A percentile compares a stretch with the other conserved stretches of the same genome.
These are phyloP conservation scores for Starmerella sirachaensis DNA, from an alignment of 805 yeast genomes.

Conservation along the genomic window DNA sequence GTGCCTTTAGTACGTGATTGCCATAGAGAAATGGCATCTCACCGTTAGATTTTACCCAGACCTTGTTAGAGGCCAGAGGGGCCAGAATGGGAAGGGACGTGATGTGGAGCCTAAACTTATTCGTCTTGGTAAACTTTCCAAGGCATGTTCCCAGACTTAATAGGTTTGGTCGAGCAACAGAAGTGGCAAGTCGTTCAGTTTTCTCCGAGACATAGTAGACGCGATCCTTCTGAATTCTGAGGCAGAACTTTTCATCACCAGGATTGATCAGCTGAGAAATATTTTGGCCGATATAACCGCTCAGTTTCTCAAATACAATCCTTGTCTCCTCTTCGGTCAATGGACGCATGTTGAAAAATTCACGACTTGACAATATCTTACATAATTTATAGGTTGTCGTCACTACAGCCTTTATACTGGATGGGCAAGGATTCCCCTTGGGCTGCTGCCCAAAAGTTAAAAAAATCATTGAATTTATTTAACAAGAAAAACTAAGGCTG, in stretches of 20 bases:
- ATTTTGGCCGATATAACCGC: slow-evolving; percentile 93
- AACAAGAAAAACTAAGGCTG: too few species aligned
- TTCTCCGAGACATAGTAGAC: slow-evolving; percentile 79
- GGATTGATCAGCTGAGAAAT: slow-evolving; percentile 78
- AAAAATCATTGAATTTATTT: too few species aligned
- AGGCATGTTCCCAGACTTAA: slow-evolving; percentile 90
- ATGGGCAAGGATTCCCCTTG: too few species aligned
- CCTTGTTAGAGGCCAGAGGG: slow-evolving; percentile 78
- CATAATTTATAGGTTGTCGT: too few species aligned
- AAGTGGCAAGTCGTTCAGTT: slow-evolving; percentile 77
- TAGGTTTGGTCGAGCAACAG: slow-evolving; percentile 75
- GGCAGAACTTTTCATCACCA: slow-evolving; percentile 75
- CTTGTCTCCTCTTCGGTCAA: slow-evolving; percentile 95
- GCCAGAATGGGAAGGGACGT: slow-evolving; percentile 79
- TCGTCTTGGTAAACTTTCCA: slow-evolving; percentile 95
- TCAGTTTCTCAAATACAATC: slow-evolving; percentile 88
- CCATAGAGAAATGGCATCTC: slow-evolving; percentile 98
- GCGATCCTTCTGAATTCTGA: slow-evolving; percentile 90
- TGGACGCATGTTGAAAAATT: slow-evolving; percentile 83
- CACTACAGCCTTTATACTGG: too few species aligned
- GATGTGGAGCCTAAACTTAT: slow-evolving; percentile 87
- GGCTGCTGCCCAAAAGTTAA: too few species aligned
- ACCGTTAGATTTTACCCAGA: slow-evolving; percentile 95
- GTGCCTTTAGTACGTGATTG: slow-evolving; percentile 92
- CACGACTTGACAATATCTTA: too few species aligned